Evolutionary conservation across 2,329 filamentous ascomycete genomes (phyloP).

Genomic region (Fusarium brevicatenulatum): DNA sequence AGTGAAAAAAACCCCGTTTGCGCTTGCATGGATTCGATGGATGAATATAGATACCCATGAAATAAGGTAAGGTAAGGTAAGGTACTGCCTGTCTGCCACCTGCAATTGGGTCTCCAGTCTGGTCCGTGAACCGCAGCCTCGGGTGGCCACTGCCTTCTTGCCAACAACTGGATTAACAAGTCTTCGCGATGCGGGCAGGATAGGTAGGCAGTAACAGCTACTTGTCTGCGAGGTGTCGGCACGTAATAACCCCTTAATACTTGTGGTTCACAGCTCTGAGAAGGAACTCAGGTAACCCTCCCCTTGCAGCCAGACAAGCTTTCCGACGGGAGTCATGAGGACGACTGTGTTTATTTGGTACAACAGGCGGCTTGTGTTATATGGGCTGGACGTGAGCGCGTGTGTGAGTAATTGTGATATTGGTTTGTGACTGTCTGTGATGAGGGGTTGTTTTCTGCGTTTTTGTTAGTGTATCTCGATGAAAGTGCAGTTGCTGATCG

Average conservation of each 20-base stretch:
- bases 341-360: slow-evolving; percentile 14
- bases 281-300: slow-evolving; percentile 7
- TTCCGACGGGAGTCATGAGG: slow-evolving; percentile 31
- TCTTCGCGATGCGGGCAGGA: slow-evolving; percentile 1
- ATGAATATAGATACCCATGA: slow-evolving; percentile 19
- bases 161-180: background rate
- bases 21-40: slow-evolving; percentile 17
- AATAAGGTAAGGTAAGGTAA: background rate
- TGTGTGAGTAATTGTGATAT: slow-evolving; percentile 12
- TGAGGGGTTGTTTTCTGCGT: background rate
- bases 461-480: slow-evolving; percentile 10
- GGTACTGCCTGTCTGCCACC: background rate
- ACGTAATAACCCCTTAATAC: background rate
- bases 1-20: slow-evolving; percentile 20
- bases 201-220: background rate
- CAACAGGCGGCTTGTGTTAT: slow-evolving; percentile 19
- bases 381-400: background rate
- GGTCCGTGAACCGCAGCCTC: slow-evolving; percentile 28
- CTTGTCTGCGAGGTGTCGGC: slow-evolving; percentile 1
- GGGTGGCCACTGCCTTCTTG: slow-evolving; percentile 27
- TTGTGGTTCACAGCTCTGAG: slow-evolving; percentile 7
- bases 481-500: slow-evolving; percentile 1
- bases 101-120: slow-evolving; percentile 22
- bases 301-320: slow-evolving; percentile 10
- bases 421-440: slow-evolving; percentile 16